These are phyloP conservation scores for Picea sitchensis DNA, from an alignment of 75 land plant genomes.

Conservation along the genomic window DNA sequence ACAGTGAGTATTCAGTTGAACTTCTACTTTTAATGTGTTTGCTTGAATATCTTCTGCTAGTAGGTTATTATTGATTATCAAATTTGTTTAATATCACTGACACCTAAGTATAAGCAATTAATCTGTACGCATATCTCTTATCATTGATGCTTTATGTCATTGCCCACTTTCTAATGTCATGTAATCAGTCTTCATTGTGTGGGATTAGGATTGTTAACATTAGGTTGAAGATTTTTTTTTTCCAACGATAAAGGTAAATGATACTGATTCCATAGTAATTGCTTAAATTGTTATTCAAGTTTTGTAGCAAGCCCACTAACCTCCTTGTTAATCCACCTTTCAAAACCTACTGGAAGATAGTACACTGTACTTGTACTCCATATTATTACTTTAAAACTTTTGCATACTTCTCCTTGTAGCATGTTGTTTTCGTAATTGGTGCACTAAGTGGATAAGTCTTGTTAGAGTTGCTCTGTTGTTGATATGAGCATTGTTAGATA, in stretches of 20 bases:
- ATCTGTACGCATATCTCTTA: neutral
- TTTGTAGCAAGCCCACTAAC: neutral
- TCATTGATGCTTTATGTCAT: neutral
- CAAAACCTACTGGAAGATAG: no score
- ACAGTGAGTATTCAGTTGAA: constrained; percentile 30
- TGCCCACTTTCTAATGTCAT: neutral
- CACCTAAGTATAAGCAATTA: neutral
- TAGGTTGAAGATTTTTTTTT: neutral
- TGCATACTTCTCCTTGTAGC: no score
- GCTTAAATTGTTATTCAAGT: neutral
- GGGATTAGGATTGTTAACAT: neutral
- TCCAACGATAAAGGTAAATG: neutral
- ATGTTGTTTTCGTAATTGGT: no score
- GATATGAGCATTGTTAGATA: no score
- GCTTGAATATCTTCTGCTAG: neutral
- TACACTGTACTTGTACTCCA: no score
- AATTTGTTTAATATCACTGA: neutral
- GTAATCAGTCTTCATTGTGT: neutral
- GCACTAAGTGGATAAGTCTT: no score
- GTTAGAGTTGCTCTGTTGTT: no score
- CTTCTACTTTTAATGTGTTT: no score
- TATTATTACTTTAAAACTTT: no score
- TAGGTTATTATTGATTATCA: neutral
- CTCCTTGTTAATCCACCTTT: no score
- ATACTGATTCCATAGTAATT: neutral